phyloP scores from a whole-genome alignment of 371 early-diverging fungal genomes.

The Umbelopsis sp. region DNA sequence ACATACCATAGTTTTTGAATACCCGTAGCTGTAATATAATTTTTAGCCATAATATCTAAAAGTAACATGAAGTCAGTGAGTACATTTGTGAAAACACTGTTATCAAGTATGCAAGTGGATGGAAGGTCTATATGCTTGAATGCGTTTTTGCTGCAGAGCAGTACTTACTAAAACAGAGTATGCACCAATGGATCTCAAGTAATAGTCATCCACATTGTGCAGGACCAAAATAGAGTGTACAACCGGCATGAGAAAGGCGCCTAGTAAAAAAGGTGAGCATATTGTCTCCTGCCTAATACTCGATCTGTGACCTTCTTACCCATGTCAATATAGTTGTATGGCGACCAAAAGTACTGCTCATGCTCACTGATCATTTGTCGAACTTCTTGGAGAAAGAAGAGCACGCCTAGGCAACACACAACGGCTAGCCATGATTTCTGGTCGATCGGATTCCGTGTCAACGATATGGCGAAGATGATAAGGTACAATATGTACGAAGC shows the following conservation, averaged over 20 bases:
- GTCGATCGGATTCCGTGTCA: background rate
- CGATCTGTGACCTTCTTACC: background rate
- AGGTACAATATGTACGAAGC: conserved; percentile 1
- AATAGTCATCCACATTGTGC: background rate
- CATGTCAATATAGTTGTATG: conserved; percentile 7
- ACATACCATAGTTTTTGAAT: conserved; percentile 7
- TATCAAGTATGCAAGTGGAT: too few species aligned
- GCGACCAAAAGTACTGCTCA: conserved; percentile 12
- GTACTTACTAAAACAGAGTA: conserved; percentile 1
- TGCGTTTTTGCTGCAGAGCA: too few species aligned
- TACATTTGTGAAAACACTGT: too few species aligned
- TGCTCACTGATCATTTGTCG: conserved; percentile 15
- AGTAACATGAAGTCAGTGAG: background rate
- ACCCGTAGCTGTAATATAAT: conserved; percentile 1
- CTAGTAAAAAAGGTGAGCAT: background rate
- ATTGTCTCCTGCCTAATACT: background rate
- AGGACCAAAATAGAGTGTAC: background rate
- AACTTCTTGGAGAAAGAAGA: conserved; percentile 7
- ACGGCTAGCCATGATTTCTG: background rate
- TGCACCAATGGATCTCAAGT: conserved; percentile 5
- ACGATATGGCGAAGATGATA: background rate
- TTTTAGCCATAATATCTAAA: background rate
- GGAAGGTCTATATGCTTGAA: too few species aligned
- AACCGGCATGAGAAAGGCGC: conserved; percentile 4
- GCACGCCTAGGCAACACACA: background rate